phyloP scores from a whole-genome alignment of 306 rosid species.

The Trifolium dubium region DNA sequence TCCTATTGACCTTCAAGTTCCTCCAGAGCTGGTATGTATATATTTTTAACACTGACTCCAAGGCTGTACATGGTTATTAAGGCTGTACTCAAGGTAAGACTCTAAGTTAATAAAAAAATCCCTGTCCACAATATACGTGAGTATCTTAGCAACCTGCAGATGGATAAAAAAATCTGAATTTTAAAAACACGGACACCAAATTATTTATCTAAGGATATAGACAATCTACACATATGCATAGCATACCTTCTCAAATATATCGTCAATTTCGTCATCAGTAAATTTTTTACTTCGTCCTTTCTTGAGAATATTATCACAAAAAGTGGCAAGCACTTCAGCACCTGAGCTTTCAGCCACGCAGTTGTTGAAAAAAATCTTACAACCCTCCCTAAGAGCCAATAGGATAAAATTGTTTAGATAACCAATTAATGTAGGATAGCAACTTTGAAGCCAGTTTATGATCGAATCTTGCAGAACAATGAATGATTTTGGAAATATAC shows the following conservation, averaged over 20 bases:
- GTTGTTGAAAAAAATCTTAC: constrained; percentile 91
- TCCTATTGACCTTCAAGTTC: no score
- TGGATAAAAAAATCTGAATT: not conserved
- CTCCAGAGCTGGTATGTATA: no score
- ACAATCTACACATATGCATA: constrained; percentile 25
- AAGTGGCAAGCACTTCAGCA: constrained; percentile 94
- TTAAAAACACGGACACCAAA: constrained; percentile 17
- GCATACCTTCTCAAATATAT: constrained; percentile 88
- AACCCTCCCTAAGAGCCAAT: constrained; percentile 93
- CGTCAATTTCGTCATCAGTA: constrained; percentile 94
- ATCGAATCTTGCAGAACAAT: constrained; percentile 87
- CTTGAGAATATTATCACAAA: constrained; percentile 90
- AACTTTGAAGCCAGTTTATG: constrained; percentile 18
- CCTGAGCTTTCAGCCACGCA: constrained; percentile 86
- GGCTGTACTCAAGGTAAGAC: no score
- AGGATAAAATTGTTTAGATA: constrained; percentile 34
- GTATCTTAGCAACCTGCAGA: constrained; percentile 78
- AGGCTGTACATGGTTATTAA: no score
- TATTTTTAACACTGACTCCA: no score
- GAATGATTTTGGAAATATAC: constrained; percentile 85
- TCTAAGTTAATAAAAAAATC: no score
- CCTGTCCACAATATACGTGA: constrained; percentile 84
- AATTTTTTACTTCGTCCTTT: constrained; percentile 94
- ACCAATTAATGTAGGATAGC: constrained; percentile 10
- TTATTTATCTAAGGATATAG: constrained; percentile 2